Evolutionary conservation across 2,329 filamentous ascomycete genomes (phyloP).

Genomic region (Colletotrichum tanaceti): DNA sequence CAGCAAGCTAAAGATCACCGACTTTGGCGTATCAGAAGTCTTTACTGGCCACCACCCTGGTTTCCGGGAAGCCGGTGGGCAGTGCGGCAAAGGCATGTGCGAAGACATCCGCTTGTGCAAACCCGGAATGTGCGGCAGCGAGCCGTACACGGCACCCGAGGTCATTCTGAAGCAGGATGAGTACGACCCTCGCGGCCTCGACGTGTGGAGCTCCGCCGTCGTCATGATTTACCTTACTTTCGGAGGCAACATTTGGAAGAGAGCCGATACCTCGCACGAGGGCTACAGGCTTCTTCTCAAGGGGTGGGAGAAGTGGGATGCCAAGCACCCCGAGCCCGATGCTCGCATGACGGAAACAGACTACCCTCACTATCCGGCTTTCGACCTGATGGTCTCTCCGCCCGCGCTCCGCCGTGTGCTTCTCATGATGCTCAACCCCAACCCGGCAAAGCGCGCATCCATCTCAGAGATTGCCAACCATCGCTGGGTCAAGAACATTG

Average conservation of each 20-base stretch:
- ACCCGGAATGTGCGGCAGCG: slow-evolving; percentile 85
- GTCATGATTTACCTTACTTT: slow-evolving; percentile 84
- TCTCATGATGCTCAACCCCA: slow-evolving; percentile 84
- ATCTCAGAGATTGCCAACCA: slow-evolving; percentile 77
- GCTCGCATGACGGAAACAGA: slow-evolving; percentile 64
- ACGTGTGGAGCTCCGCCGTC: slow-evolving; percentile 88
- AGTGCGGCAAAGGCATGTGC: slow-evolving; percentile 79
- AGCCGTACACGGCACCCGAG: slow-evolving; percentile 89
- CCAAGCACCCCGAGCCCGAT: slow-evolving; percentile 59
- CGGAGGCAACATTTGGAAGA: slow-evolving; percentile 78
- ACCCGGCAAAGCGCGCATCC: slow-evolving; percentile 76
- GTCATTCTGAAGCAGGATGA: slow-evolving; percentile 75
- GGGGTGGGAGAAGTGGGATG: slow-evolving; percentile 77
- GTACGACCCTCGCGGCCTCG: slow-evolving; percentile 80
- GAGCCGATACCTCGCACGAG: slow-evolving; percentile 65
- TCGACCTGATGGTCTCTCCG: slow-evolving; percentile 75
- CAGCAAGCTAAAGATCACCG: slow-evolving; percentile 88
- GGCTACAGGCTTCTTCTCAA: slow-evolving; percentile 73
- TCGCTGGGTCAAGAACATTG: slow-evolving; percentile 78
- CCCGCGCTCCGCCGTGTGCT: slow-evolving; percentile 77
- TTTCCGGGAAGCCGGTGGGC: slow-evolving; percentile 75
- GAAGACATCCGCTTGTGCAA: slow-evolving; percentile 73
- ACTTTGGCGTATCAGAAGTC: slow-evolving; percentile 90
- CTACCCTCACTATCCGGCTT: slow-evolving; percentile 72
- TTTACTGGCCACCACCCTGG: slow-evolving; percentile 87